Percentiles rank a stretch among this genome's conserved stretches.
Conservation (phyloP, 805 yeast species). For the Starmerella floris region DNA sequence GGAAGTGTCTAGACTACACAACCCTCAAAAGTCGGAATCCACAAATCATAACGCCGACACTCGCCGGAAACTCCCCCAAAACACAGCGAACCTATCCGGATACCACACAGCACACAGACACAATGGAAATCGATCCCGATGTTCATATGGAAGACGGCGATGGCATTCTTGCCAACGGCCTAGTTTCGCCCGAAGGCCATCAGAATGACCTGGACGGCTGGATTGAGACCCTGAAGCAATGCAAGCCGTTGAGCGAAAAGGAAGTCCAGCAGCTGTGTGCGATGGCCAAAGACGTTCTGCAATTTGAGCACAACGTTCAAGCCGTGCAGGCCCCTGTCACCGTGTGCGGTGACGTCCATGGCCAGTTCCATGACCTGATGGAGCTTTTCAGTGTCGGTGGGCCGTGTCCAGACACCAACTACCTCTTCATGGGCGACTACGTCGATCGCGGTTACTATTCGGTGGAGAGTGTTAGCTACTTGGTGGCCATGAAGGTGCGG, state of each 20-base stretch:
- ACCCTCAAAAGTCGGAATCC: too few species aligned
- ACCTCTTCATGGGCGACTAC: conserved; percentile 78
- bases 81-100: too few species aligned
- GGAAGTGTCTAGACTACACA: too few species aligned
- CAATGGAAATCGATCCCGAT: conserved; percentile 30
- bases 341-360: conserved; percentile 94
- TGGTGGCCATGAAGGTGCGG: conserved; percentile 89
- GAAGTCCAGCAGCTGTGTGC: conserved; percentile 70
- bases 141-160: conserved; percentile 30
- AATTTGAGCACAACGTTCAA: conserved; percentile 85
- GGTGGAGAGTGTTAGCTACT: conserved; percentile 80
- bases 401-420: conserved; percentile 86
- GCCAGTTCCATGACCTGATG: conserved; percentile 92
- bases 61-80: too few species aligned
- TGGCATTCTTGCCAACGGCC: conserved; percentile 25
- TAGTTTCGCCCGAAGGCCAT: conserved; percentile 21
- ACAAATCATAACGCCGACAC: too few species aligned
- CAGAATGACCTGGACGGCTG: conserved; percentile 60
- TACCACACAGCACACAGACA: conserved; percentile 1
- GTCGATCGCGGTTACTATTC: conserved; percentile 84
- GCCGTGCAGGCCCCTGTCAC: conserved; percentile 93
- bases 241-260: conserved; percentile 74
- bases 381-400: conserved; percentile 93
- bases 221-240: conserved; percentile 70
- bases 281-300: conserved; percentile 85